Evolutionary conservation across 257 asterid genomes (phyloP), one percentile per base, ranked within the genome.

Genomic region (Sherardia arvensis): DNA sequence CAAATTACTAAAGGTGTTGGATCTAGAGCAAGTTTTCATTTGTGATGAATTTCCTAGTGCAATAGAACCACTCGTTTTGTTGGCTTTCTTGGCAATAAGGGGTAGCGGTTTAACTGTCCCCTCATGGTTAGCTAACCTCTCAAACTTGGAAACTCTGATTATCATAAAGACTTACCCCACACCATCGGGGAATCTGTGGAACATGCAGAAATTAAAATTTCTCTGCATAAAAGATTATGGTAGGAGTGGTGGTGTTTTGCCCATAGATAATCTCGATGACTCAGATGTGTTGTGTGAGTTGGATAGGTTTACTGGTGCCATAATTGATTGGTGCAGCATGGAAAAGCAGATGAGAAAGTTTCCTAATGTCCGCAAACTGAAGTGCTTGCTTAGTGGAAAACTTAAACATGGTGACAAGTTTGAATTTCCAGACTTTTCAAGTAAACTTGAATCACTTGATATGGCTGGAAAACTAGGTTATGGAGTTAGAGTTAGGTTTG

Each of bases 131-230:
- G 60, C 27, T 14, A 53, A 53, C 17, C 69, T 65, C 26, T 23
- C 20, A 3, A 30, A 53, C 0, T 14, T 65, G 61, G 69, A 65
- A 12, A 65, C 62, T 6, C 23, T 65, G 5, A 14, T 21, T 14
- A 12, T 40, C 4, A 2, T 17, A 4, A n/a, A n/a, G n/a, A n/a
- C n/a, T n/a, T n/a, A n/a, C n/a, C n/a, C n/a, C n/a, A n/a, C n/a
- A n/a, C n/a, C n/a, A n/a, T n/a, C n/a, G n/a, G n/a, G n/a, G n/a
- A 65, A 5, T 29, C 23, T 64, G 2, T 65, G 55, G 55, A 48
- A 48, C 25, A 5, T 48, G 25, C 55, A n/a, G 11, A 48, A 48
- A 48, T 7, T 20, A 8, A 32, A 43, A 7, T 43, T 12, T 32
- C 53, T 65, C 8, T 15, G 21, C 9, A 20, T 21, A 55, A 14